phyloP scores from a whole-genome alignment of 2,329 filamentous ascomycete genomes.

The Sclerotiophoma versabilis region DNA sequence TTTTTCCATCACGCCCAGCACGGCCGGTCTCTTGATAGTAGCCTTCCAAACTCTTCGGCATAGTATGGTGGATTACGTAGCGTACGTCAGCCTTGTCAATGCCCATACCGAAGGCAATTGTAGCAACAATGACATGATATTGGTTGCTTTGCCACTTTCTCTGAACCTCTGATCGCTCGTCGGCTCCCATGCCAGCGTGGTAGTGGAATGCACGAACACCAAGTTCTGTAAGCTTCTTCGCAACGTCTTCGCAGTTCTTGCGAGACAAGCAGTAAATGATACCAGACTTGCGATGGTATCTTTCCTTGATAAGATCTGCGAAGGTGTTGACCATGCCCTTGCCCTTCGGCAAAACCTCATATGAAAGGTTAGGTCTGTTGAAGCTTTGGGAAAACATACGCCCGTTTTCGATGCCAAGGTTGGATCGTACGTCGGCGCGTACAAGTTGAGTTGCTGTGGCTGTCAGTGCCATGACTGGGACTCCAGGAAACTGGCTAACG shows the following conservation, averaged over 20 bases:
- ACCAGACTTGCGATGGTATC: conserved; percentile 76
- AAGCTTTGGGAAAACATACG: conserved; percentile 90
- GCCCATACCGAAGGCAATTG: conserved; percentile 99
- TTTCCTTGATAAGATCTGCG: conserved; percentile 71
- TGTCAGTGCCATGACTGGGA: conserved; percentile 93
- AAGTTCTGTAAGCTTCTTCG: conserved; percentile 69
- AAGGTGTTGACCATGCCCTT: conserved; percentile 64
- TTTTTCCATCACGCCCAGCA: conserved; percentile 87
- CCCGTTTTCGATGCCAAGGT: conserved; percentile 81
- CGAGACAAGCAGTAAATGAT: conserved; percentile 94
- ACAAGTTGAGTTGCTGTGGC: conserved; percentile 95
- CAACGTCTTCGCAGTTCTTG: conserved; percentile 81
- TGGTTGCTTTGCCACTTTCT: conserved; percentile 80
- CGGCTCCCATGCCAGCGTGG: conserved; percentile 77
- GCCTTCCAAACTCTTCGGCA: conserved; percentile 94
- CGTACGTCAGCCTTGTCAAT: conserved; percentile 97
- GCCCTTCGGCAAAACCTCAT: conserved; percentile 79
- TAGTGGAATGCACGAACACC: conserved; percentile 82
- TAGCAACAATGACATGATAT: conserved; percentile 91
- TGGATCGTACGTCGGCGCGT: conserved; percentile 88
- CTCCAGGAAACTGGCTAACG: conserved; percentile 73
- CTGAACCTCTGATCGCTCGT: conserved; percentile 75
- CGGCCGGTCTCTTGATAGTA: conserved; percentile 99
- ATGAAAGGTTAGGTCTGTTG: conserved; percentile 93
- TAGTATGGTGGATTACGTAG: conserved; percentile 90